Base-by-base conservation (phyloP, 2,329 filamentous ascomycete species). In the Capronia epimyces region DNA sequence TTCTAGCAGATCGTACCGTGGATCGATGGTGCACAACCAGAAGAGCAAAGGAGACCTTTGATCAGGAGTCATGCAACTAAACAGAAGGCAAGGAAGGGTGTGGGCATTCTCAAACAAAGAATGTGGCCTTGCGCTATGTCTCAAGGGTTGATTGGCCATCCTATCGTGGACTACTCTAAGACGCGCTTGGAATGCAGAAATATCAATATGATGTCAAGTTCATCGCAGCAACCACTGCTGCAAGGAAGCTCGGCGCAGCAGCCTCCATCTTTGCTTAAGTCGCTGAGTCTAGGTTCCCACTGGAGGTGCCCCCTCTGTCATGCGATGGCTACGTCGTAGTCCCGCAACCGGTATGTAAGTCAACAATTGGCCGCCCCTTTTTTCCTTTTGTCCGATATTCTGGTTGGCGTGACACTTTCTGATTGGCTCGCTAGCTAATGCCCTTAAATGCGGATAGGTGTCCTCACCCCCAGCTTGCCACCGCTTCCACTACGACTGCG, bases 221-320 rank as follows among this genome's bases (percentile, higher is more conserved):
- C n/a, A n/a, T n/a, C n/a, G n/a, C n/a, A n/a, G n/a, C 49, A 57
- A 61, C 7, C 57, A 66, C 47, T 66, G 65, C 53, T 41, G 12
- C 12, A 12, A 37, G n/a, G 27, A 37, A 9, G 37, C 21, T 37
- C 32, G 21, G 9, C 21, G 22, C 8, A 12, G 8, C 13, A 10
- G 20, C 18, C 39, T 20, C 24, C 12, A 3, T 3, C 39, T n/a
- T 22, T 20, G 20, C 6, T 20, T 20, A 3, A 20, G 3, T 10
- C 39, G 25, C 8, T 7, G 4, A 24, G 8, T 20, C 7, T 15
- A 37, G 18, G 16, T 15, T 18, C 32, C 20, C 18, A 3, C 21
- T 27, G 46, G 22, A 16, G 25, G 32, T 25, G 25, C 43, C 6
- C 32, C 22, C n/a, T 39, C 39, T 34, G 20, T 45, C 29, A 16